Evolutionary conservation across 345 rosid species (phyloP), one percentile per base, ranked within the genome.

Genomic region (Euphorbia tirucalli): DNA sequence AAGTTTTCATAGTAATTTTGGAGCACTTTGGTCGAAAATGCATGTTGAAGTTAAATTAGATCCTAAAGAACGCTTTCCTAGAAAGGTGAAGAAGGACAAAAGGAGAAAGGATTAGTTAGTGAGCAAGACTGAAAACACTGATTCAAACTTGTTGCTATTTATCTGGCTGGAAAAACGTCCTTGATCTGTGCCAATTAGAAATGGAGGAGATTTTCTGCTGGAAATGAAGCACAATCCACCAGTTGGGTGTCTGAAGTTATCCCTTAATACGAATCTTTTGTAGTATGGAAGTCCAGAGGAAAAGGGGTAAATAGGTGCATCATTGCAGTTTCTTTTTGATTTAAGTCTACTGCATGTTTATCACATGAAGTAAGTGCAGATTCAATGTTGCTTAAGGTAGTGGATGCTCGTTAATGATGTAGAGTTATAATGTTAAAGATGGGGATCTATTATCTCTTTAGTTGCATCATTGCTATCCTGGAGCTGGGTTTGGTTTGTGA

Each of bases 21-120:
- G 75, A 43, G 82, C 54, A 52, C 82, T 91, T 54, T 93, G 97
- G 98, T 77, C 77, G 13, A 69, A 70, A 59, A 88, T 91, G 97
- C 78, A 74, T 11, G 48, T 50, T 5, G 93, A 93, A 74, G 85
- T 76, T 49, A 70, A 50, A 21, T 76, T 85, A 66, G 83, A 74
- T 35, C 80, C 78, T 49, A 67, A 2, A 27, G 79, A 85, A 66
- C 84, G 81, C 6, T 80, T 77, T 43, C 78, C 68, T 16, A 44
- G 72, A 67, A 80, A 46, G 69, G 4, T 43, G 58, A 77, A 78
- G 67, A 79, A 18, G 56, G 82, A 66, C 11, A 74, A 69, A 68
- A 71, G 44, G 73, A 68, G 75, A 61, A 68, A 32, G 64, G 39
- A 30, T 19, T 24, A 52, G 48, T 15, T 39, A 14, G 31, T 56